Percentiles rank a stretch among this genome's conserved stretches.
phyloP scores from a whole-genome alignment of 2,329 filamentous ascomycete genomes.

The Arthrobotrys sinensis region DNA sequence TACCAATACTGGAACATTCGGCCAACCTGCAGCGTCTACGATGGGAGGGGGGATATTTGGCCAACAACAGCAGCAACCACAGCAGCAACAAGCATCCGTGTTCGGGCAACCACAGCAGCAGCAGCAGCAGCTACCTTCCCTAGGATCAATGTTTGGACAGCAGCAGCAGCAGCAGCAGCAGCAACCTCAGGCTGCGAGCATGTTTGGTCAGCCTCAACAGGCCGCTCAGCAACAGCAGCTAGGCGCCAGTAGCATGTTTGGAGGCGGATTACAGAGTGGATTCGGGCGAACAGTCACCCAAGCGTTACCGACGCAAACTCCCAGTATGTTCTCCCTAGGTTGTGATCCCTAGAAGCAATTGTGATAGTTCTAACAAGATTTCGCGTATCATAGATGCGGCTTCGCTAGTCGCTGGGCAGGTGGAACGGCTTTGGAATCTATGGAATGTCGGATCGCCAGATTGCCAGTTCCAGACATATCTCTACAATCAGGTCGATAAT shows the following conservation, averaged over 20 bases:
- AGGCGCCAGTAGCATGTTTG: slow-evolving; percentile 44
- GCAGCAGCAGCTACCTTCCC: slow-evolving; percentile 30
- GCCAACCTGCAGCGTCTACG: slow-evolving; percentile 47
- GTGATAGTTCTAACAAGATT: slow-evolving; percentile 25
- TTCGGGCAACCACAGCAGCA: slow-evolving; percentile 61
- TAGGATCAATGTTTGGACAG: slow-evolving; percentile 52
- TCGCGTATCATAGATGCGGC: slow-evolving; percentile 22
- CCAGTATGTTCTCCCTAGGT: slow-evolving; percentile 51
- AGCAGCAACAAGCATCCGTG: slow-evolving; percentile 63
- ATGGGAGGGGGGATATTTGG: slow-evolving; percentile 60
- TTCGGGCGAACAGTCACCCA: slow-evolving; percentile 60
- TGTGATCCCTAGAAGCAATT: not conserved
- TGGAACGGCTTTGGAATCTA: slow-evolving; percentile 78
- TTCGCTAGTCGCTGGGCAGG: slow-evolving; percentile 70
- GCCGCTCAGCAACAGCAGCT: slow-evolving; percentile 47
- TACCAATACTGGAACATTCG: slow-evolving; percentile 54
- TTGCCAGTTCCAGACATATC: slow-evolving; percentile 85
- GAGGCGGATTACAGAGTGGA: slow-evolving; percentile 51
- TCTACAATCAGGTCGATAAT: slow-evolving; percentile 85
- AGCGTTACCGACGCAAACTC: slow-evolving; percentile 48
- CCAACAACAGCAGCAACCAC: slow-evolving; percentile 55
- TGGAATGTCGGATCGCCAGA: slow-evolving; percentile 79
- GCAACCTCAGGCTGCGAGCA: slow-evolving; percentile 35
- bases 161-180: slow-evolving; percentile 56
- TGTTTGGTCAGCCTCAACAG: slow-evolving; percentile 55